phyloP scores from a whole-genome alignment of 345 rosid genomes.

The Rhodamnia argentea region DNA sequence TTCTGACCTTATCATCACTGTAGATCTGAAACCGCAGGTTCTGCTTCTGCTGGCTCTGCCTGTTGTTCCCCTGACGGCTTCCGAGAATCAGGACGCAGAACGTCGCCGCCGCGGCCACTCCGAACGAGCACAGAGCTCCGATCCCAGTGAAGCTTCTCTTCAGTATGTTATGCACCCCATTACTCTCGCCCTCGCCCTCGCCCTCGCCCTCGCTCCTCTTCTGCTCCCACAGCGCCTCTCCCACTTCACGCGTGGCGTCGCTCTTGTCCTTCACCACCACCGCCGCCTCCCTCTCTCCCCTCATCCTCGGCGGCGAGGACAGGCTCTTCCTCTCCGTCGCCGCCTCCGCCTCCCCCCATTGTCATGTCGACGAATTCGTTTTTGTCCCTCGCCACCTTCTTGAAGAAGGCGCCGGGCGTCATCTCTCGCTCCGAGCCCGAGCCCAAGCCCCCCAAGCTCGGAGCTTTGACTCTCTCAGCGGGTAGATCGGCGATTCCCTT shows the following conservation, averaged over 20 bases:
- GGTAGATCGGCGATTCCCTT: slow-evolving; percentile 11
- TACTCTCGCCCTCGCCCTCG: slow-evolving; percentile 27
- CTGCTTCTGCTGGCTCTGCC: slow-evolving; percentile 32
- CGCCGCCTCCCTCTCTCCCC: background rate
- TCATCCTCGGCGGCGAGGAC: slow-evolving; percentile 29
- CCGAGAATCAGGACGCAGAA: slow-evolving; percentile 59
- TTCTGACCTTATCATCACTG: slow-evolving; percentile 62
- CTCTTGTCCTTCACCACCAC: background rate
- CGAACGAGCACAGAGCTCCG: slow-evolving; percentile 87
- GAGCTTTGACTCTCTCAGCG: background rate
- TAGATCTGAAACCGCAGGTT: slow-evolving; percentile 57
- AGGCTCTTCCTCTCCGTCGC: slow-evolving; percentile 10
- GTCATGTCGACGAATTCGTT: slow-evolving; percentile 95
- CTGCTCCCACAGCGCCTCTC: background rate
- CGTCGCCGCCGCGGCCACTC: slow-evolving; percentile 92
- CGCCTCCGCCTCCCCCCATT: slow-evolving; percentile 28
- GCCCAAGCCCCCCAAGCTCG: slow-evolving; percentile 19
- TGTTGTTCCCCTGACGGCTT: slow-evolving; percentile 23
- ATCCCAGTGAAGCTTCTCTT: slow-evolving; percentile 72
- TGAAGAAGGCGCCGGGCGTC: slow-evolving; percentile 66
- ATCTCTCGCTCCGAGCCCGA: slow-evolving; percentile 2
- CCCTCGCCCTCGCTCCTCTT: slow-evolving; percentile 22
- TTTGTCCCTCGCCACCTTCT: slow-evolving; percentile 53
- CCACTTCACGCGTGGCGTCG: background rate
- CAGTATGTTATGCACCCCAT: slow-evolving; percentile 51